phyloP scores from a whole-genome alignment of 805 yeast species.

The Yarrowia keelungensis region DNA sequence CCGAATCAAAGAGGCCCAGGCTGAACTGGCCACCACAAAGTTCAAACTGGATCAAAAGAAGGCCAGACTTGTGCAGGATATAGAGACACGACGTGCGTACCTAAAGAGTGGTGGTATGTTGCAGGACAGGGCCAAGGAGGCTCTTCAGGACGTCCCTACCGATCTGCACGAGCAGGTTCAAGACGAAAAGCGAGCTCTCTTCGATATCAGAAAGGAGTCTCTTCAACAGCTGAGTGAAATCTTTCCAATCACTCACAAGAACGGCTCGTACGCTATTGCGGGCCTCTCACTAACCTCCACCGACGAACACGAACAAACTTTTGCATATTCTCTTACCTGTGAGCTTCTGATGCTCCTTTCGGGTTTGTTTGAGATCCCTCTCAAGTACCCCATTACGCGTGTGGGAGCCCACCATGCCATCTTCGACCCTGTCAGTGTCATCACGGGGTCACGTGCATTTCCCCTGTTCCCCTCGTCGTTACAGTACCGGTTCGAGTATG shows the following conservation, averaged over 20 bases:
- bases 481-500: slow-evolving; percentile 31
- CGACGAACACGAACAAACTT: slow-evolving; percentile 35
- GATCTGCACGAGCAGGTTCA: slow-evolving; percentile 1
- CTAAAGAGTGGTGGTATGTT: slow-evolving; percentile 25
- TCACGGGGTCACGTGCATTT: slow-evolving; percentile 30
- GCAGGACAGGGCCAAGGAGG: slow-evolving; percentile 8
- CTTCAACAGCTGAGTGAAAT: not conserved
- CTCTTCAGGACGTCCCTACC: not conserved
- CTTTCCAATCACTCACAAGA: slow-evolving; percentile 15
- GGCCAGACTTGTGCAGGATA: slow-evolving; percentile 15
- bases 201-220: not conserved
- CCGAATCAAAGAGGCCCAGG: slow-evolving; percentile 9
- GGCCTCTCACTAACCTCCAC: slow-evolving; percentile 10
- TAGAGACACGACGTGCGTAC: slow-evolving; percentile 16
- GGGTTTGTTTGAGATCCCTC: slow-evolving; percentile 27
- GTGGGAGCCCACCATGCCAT: slow-evolving; percentile 28
- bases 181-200: slow-evolving; percentile 1
- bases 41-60: slow-evolving; percentile 21
- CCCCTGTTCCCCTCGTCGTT: slow-evolving; percentile 33
- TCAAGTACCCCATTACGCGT: slow-evolving; percentile 24
- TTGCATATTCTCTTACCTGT: slow-evolving; percentile 36
- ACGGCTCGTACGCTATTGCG: slow-evolving; percentile 15
- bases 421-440: slow-evolving; percentile 32
- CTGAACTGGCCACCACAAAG: slow-evolving; percentile 11
- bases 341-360: slow-evolving; percentile 32